phyloP scores from a whole-genome alignment of 371 early-diverging fungal species.

The Lichtheimia ornata region DNA sequence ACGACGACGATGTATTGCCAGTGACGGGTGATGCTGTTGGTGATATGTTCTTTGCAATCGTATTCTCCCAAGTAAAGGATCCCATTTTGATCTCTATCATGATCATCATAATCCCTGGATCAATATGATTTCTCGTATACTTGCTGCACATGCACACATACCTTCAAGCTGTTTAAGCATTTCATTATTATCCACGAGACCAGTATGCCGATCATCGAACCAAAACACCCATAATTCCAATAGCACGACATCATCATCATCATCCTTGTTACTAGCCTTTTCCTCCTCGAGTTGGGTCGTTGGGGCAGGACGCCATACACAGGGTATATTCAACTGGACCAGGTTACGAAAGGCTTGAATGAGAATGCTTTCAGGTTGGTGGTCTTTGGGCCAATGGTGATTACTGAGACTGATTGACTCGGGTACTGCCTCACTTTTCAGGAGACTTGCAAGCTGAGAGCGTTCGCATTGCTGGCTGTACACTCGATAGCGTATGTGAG shows the following conservation, averaged over 20 bases:
- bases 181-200: slow-evolving; percentile 38
- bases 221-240: slow-evolving; percentile 54
- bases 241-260: slow-evolving; percentile 5
- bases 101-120: background rate
- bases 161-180: slow-evolving; percentile 39
- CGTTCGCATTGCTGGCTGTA: slow-evolving; percentile 38
- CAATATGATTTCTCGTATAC: background rate
- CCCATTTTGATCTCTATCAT: slow-evolving; percentile 41
- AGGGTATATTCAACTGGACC: slow-evolving; percentile 31
- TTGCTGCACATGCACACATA: slow-evolving; percentile 14
- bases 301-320: slow-evolving; percentile 30
- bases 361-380: slow-evolving; percentile 13
- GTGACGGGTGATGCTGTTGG: slow-evolving; percentile 37
- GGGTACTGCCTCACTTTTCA: slow-evolving; percentile 21
- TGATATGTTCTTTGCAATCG: slow-evolving; percentile 22
- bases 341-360: slow-evolving; percentile 37
- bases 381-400: background rate
- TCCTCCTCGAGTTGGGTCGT: background rate
- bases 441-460: slow-evolving; percentile 20
- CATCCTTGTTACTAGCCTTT: slow-evolving; percentile 12
- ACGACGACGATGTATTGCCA: slow-evolving; percentile 23
- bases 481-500: slow-evolving; percentile 51
- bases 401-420: slow-evolving; percentile 3
- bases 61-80: slow-evolving; percentile 51
- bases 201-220: slow-evolving; percentile 53